phyloP scores from a whole-genome alignment of 2,329 filamentous ascomycete genomes.

The Colletotrichum chlorophyti region DNA sequence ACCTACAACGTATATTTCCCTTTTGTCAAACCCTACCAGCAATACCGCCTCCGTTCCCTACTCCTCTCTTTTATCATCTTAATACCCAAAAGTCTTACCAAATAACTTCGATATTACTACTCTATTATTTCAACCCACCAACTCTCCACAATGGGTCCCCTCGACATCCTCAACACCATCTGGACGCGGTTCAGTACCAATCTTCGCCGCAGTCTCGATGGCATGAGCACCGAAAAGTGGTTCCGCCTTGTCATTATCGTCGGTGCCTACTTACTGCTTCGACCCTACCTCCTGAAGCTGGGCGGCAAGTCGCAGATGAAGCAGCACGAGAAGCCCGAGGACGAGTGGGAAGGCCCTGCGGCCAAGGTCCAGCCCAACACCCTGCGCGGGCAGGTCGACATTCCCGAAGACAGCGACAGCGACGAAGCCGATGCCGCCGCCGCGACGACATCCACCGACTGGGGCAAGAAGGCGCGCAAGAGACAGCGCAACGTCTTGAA shows the following conservation, averaged over 20 bases:
- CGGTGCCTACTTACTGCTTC: constrained; percentile 75
- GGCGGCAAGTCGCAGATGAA: constrained; percentile 69
- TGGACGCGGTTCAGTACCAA: constrained; percentile 47
- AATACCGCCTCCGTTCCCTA: background rate
- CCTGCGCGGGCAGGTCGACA: constrained; percentile 61
- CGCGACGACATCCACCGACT: constrained; percentile 59
- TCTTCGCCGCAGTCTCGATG: constrained; percentile 53
- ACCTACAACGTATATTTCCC: constrained; percentile 6
- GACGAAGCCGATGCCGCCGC: constrained; percentile 55
- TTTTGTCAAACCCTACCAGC: constrained; percentile 5
- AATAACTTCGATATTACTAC: no score
- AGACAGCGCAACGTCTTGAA: constrained; percentile 73
- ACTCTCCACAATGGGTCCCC: constrained; percentile 11
- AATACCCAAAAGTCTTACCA: no score
- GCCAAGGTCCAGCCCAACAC: constrained; percentile 70
- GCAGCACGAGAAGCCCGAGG: constrained; percentile 63
- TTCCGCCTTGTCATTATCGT: constrained; percentile 76
- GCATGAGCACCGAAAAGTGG: constrained; percentile 60
- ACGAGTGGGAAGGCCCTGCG: constrained; percentile 52
- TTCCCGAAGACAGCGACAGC: constrained; percentile 60
- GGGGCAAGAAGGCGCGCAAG: constrained; percentile 75
- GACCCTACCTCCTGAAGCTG: constrained; percentile 76
- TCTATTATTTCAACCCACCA: background rate
- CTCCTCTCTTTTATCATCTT: background rate
- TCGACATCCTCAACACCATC: constrained; percentile 17